Conservation (phyloP, 805 yeast species). For the Cyberlindnera mycetangii region DNA sequence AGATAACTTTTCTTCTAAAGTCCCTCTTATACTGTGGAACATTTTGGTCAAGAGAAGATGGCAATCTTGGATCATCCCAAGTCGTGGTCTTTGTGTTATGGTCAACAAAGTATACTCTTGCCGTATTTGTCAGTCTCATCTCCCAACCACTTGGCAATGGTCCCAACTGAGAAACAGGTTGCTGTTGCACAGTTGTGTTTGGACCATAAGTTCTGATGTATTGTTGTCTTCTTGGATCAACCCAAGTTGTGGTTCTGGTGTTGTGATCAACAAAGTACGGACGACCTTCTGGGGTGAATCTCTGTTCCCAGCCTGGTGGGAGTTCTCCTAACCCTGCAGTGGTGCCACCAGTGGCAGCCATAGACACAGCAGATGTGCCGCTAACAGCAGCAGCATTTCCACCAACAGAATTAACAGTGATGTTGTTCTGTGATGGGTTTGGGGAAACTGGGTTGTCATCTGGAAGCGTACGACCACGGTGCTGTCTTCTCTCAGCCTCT, state of each 20-base stretch:
- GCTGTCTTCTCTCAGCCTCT: constrained; percentile 88
- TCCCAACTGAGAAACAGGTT: constrained; percentile 95
- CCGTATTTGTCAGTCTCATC: constrained; percentile 98
- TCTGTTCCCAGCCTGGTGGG: constrained; percentile 99
- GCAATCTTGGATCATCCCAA: constrained; percentile 99
- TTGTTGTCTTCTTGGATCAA: constrained; percentile 98
- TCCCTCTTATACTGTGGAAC: constrained; percentile 99
- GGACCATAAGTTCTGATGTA: constrained; percentile 93
- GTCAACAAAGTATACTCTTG: constrained; percentile 97
- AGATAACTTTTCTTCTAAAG: constrained; percentile 94
- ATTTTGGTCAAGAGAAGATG: constrained; percentile 94
- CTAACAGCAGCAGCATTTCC: constrained; percentile 44
- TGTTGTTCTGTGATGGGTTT: constrained; percentile 29
- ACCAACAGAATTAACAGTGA: constrained; percentile 48
- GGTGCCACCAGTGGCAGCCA: constrained; percentile 74
- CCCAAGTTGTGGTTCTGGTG: constrained; percentile 99
- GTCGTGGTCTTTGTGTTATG: constrained; percentile 99
- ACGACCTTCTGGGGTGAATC: constrained; percentile 97
- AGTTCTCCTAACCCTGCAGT: constrained; percentile 95
- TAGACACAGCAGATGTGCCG: constrained; percentile 60
- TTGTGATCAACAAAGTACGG: constrained; percentile 98
- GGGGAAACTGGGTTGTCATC: constrained; percentile 44
- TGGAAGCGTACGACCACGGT: constrained; percentile 86
- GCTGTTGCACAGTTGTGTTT: constrained; percentile 90
- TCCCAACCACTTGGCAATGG: constrained; percentile 99